Conservation (phyloP, 352 stramenopile species). For the Pythium myriotylum region DNA sequence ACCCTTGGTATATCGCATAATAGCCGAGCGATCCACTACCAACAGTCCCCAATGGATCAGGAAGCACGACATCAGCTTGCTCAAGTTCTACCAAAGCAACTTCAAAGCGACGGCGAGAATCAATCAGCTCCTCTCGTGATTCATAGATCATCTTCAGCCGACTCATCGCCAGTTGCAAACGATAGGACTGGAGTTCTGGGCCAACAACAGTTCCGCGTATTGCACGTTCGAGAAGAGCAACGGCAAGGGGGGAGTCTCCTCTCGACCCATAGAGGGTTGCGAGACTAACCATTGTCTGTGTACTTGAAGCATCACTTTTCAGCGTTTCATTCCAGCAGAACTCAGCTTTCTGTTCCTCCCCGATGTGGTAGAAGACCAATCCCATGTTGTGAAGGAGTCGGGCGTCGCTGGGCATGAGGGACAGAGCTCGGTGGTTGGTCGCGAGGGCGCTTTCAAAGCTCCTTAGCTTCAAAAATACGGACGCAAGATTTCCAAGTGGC, state of each 20-base stretch:
- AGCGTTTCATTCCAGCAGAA: slow-evolving; percentile 21
- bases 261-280: slow-evolving; percentile 18
- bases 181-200: slow-evolving; percentile 9
- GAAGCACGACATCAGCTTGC: slow-evolving; percentile 2
- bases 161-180: slow-evolving; percentile 28
- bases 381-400: slow-evolving; percentile 37
- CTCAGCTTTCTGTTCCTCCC: slow-evolving; percentile 9
- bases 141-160: slow-evolving; percentile 32
- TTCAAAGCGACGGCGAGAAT: slow-evolving; percentile 19
- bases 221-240: not conserved
- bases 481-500: slow-evolving; percentile 30
- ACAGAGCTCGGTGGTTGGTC: slow-evolving; percentile 18
- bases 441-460: slow-evolving; percentile 15
- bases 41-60: slow-evolving; percentile 27
- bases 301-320: not conserved
- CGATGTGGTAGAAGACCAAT: slow-evolving; percentile 14
- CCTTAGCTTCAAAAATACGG: slow-evolving; percentile 16
- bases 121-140: slow-evolving; percentile 20
- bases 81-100: slow-evolving; percentile 18
- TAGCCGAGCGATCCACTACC: slow-evolving; percentile 53
- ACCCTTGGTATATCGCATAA: slow-evolving; percentile 65
- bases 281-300: slow-evolving; percentile 25
- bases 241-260: slow-evolving; percentile 13
- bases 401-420: slow-evolving; percentile 18
- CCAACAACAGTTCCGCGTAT: not conserved